Conservation (phyloP, 2,329 filamentous ascomycete species). For the Xylaria sp. region DNA sequence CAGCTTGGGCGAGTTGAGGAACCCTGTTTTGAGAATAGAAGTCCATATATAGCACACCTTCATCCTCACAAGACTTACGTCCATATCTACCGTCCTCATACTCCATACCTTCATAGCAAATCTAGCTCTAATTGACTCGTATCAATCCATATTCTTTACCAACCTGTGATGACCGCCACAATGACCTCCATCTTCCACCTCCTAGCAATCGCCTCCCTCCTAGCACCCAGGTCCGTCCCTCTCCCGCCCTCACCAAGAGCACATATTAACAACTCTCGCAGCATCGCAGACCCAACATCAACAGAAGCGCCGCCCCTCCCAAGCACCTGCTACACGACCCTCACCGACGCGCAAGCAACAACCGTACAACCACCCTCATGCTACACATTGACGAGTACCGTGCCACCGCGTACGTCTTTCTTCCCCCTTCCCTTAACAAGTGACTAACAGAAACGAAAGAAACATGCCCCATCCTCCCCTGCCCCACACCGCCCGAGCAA, state of each 20-base stretch:
- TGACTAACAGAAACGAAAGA: slow-evolving; percentile 11
- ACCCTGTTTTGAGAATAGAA: too few relatives aligned
- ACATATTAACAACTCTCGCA: not conserved
- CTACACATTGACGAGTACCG: slow-evolving; percentile 24
- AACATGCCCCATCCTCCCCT: slow-evolving; percentile 25
- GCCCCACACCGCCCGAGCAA: slow-evolving; percentile 18
- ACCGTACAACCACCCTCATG: slow-evolving; percentile 24
- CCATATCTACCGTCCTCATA: too few relatives aligned
- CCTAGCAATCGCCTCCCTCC: slow-evolving; percentile 11
- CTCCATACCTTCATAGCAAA: too few relatives aligned
- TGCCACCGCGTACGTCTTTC: slow-evolving; percentile 15
- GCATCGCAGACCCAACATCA: not conserved
- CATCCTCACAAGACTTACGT: too few relatives aligned
- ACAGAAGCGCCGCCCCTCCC: slow-evolving; percentile 10
- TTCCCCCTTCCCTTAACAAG: too few relatives aligned
- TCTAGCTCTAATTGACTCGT: too few relatives aligned
- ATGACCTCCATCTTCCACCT: not conserved
- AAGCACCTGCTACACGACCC: slow-evolving; percentile 24
- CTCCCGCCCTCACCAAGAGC: not conserved
- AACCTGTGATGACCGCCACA: not conserved
- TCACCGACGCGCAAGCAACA: slow-evolving; percentile 18
- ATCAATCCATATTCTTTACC: too few relatives aligned
- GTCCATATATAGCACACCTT: too few relatives aligned
- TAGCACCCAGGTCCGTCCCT: slow-evolving; percentile 20
- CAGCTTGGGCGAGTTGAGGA: too few relatives aligned